Evolutionary conservation across 1,284 basidiomycete species (phyloP), one percentile per base, ranked within the genome.

Genomic region (Cutaneotrichosporon sp.): DNA sequence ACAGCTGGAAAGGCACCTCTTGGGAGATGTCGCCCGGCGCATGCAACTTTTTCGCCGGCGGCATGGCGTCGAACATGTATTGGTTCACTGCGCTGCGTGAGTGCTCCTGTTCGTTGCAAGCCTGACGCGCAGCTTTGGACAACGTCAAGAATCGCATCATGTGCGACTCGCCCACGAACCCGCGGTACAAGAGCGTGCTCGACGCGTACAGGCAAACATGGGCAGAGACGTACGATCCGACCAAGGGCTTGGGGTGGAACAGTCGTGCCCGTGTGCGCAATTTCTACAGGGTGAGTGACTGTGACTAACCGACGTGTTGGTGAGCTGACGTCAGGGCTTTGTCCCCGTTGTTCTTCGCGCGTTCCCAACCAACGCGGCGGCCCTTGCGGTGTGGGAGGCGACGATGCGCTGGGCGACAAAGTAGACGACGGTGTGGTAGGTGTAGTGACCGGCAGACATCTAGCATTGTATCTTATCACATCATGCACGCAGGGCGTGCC

Each of bases 91-190:
- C 73, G 3, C 46, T 74, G 46, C 72, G 70, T 72, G 47, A 60
- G 70, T 66, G 4, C 16, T 12, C 12, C 2, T 17, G 7, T 3
- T 11, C 3, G 26, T 20, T n/a, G 11, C 31, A 33, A 20, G 17
- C 26, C 35, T 48, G 35, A 38, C 29, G 3, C 19, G 14, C 46
- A 72, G 70, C 71, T 5, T 33, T 71, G 48, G 74, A 75, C 57
- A 72, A 73, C 46, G 63, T 75, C 50, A 75, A 75, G 60, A 74
- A 74, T 51, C 50, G 72, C 29, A 72, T 75, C 51, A 74, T 74
- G 72, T 66, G 62, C 48, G 74, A 75, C 56, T 64, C 64, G 16
- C 62, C 73, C 11, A 66, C 64, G 11, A 59, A 61, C n/a, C 71
- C 74, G 5, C 51, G 62, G 29, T 75, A 71, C 50, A 59, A 59